Evolutionary conservation across 2,329 filamentous ascomycete species (phyloP).

Genomic region (Calonectria multiphialidica): DNA sequence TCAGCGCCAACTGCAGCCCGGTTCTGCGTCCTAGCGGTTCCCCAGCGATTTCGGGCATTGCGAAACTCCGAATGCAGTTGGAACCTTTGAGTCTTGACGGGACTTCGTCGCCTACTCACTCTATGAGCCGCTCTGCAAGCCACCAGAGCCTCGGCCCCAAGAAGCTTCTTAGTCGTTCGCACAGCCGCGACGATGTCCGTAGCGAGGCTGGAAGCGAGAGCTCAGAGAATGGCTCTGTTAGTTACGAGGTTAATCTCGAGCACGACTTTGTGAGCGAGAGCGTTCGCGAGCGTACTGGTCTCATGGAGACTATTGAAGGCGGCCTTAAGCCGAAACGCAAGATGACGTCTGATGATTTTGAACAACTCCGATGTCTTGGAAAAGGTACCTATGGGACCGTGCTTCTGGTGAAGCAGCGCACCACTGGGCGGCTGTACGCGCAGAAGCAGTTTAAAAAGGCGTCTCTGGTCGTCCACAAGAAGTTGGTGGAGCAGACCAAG

Average conservation of each 20-base stretch:
- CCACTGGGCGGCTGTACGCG: conserved; percentile 90
- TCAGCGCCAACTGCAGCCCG: conserved; percentile 74
- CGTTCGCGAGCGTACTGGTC: conserved; percentile 58
- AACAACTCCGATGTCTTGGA: conserved; percentile 89
- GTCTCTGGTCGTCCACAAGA: conserved; percentile 93
- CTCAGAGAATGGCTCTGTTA: conserved; percentile 82
- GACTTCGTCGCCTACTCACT: conserved; percentile 67
- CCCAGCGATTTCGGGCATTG: conserved; percentile 78
- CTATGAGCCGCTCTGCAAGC: conserved; percentile 66
- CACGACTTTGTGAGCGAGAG: conserved; percentile 85
- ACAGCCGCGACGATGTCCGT: conserved; percentile 67
- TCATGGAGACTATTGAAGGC: conserved; percentile 64
- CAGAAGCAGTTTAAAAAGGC: conserved; percentile 99
- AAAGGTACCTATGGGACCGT: conserved; percentile 98
- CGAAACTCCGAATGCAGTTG: conserved; percentile 83
- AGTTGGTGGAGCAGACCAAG: conserved; percentile 96
- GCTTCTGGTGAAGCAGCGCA: conserved; percentile 88
- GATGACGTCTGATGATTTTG: conserved; percentile 93
- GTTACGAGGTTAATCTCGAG: conserved; percentile 88
- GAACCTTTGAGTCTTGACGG: conserved; percentile 79
- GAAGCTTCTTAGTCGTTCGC: conserved; percentile 65
- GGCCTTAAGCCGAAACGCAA: conserved; percentile 74
- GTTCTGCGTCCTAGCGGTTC: conserved; percentile 65
- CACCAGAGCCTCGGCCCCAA: conserved; percentile 58
- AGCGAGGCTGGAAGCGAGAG: conserved; percentile 67